Conservation (phyloP, 306 rosid species). For the Acacia melanoxylon region DNA sequence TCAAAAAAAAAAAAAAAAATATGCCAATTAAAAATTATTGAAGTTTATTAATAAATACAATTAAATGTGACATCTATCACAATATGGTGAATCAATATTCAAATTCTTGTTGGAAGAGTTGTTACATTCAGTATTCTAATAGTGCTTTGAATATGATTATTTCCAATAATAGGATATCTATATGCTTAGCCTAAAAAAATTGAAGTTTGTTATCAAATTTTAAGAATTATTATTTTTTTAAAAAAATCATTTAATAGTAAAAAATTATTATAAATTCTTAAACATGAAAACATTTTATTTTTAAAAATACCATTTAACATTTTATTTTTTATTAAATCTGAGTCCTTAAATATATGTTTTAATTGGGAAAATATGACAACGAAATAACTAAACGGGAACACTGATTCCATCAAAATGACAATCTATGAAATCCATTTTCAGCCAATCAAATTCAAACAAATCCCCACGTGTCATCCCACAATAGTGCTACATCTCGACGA, state of each 20-base stretch:
- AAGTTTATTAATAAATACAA: too few relatives aligned
- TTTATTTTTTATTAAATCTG: too few relatives aligned
- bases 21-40: too few relatives aligned
- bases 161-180: too few relatives aligned
- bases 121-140: too few relatives aligned
- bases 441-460: slow-evolving; percentile 37
- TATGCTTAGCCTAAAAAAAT: not conserved
- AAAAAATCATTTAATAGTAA: not conserved
- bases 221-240: not conserved
- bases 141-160: too few relatives aligned
- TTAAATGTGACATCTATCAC: too few relatives aligned
- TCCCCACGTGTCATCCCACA: slow-evolving; percentile 36
- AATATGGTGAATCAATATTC: accelerated
- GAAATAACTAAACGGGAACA: not conserved
- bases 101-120: accelerated
- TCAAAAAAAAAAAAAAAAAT: too few relatives aligned
- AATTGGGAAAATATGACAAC: not conserved
- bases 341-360: too few relatives aligned
- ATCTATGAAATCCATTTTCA: slow-evolving; percentile 30
- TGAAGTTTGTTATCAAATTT: not conserved
- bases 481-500: slow-evolving; percentile 6
- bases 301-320: too few relatives aligned
- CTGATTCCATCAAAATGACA: slow-evolving; percentile 15
- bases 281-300: not conserved
- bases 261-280: not conserved